Evolutionary conservation across 108 stramenopile species (phyloP), one percentile per base, ranked within the genome.

Genomic region (Skeletonema menzelii): DNA sequence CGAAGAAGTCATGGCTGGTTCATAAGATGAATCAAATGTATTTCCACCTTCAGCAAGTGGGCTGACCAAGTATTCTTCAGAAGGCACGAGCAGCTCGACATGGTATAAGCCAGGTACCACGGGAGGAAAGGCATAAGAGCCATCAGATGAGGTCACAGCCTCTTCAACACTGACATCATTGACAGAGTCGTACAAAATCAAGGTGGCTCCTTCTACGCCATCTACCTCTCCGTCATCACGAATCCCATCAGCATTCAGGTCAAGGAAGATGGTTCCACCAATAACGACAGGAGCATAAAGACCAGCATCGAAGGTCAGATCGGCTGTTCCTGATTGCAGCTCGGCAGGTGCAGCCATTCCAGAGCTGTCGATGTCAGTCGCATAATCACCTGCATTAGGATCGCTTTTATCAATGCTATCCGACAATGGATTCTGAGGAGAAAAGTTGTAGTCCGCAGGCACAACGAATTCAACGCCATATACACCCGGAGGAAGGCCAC

Each of bases 241-340:
- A 53, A 53, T 53, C 6, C 49, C 49, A 53, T 53, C 22, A 8
- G 20, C 49, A 22, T 53, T 7, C 22, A 22, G 49, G 49, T 53
- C 49, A 10, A 24, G 7, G 8, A 53, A 53, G 24, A 65, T 63
- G 35, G 59, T 30, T 61, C 79, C 79, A 20, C 55, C 56, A 38
- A 80, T 68, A 26, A 49, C 61, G 1, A 60, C 62, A 15, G 79
- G 72, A 10, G 44, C 47, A 34, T 53, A 79, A 55, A 79, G 42
- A 62, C 71, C 78, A 22, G 70, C 78, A 68, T 72, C 71, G 19
- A 79, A 71, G 4, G 78, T 60, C 27, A 55, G 55, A 40, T 72
- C 60, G 8, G 15, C 44, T 62, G 38, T 67, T 34, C 78, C 78
- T 12, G 78, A 37, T 30, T 34, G 13, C 56, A 79, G 47, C 38